Evolutionary conservation across 225 moss, liverwort and hornwort genomes (phyloP).

Genomic region (Straminergon stramineum): DNA sequence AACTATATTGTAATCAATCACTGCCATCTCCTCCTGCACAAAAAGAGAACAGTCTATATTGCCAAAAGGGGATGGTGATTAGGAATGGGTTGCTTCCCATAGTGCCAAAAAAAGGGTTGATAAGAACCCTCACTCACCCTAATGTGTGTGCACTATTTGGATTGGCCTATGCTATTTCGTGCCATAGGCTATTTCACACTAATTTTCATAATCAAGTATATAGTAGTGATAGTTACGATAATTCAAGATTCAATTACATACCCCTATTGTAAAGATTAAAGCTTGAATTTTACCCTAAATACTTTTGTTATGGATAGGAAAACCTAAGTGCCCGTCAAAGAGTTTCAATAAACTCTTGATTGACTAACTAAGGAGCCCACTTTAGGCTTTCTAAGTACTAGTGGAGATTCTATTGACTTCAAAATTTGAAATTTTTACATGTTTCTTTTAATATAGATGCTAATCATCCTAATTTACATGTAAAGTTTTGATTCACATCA

Average conservation of each 20-base stretch:
- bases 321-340: rapidly evolving
- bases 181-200: background rate
- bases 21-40: no score
- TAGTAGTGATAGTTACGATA: background rate
- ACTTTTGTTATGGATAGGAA: rapidly evolving
- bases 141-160: background rate
- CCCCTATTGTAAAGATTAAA: background rate
- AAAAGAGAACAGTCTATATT: no score
- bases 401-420: rapidly evolving
- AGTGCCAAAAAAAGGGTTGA: no score
- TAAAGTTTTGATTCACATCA: background rate
- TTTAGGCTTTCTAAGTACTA: background rate
- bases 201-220: background rate
- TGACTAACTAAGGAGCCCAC: rapidly evolving
- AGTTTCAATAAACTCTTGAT: rapidly evolving
- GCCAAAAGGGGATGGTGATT: no score
- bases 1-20: no score
- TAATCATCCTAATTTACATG: background rate
- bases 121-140: no score
- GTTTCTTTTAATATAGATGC: background rate
- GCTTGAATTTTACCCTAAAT: background rate
- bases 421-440: background rate
- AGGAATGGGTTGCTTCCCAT: no score
- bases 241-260: background rate
- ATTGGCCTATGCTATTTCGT: background rate